These are phyloP conservation scores for Poteriospumella lacustris DNA, from an alignment of 108 stramenopile genomes.

Conservation along the genomic window DNA sequence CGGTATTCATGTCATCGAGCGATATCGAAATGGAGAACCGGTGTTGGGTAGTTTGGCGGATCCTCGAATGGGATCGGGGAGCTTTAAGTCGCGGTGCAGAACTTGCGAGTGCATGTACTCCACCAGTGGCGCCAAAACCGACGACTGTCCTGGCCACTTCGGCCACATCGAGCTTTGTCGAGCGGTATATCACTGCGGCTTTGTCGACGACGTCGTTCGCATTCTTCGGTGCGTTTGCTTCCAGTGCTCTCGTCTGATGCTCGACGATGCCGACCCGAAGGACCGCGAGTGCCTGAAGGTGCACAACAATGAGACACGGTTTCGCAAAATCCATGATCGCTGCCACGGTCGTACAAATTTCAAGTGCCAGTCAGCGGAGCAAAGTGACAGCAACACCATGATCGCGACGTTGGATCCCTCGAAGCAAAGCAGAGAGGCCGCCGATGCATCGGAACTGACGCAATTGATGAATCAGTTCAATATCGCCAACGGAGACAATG, in stretches of 20 bases:
- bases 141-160: slow-evolving; percentile 94
- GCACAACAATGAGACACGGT: not conserved
- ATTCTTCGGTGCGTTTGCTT: slow-evolving; percentile 88
- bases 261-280: slow-evolving; percentile 51
- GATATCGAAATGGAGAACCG: slow-evolving; percentile 68
- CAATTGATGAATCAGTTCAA: not conserved
- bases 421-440: too few relatives aligned
- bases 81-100: slow-evolving; percentile 41
- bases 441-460: not conserved
- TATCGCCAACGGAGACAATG: not conserved
- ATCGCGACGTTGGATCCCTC: not conserved
- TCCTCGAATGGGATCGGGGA: slow-evolving; percentile 77
- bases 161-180: slow-evolving; percentile 78
- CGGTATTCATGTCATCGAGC: slow-evolving; percentile 76
- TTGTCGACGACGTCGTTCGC: slow-evolving; percentile 76
- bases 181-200: slow-evolving; percentile 84
- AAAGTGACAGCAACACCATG: not conserved
- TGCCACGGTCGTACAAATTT: not conserved
- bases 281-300: not conserved
- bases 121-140: slow-evolving; percentile 45
- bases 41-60: slow-evolving; percentile 95
- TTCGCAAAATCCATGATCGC: not conserved
- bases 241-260: slow-evolving; percentile 73
- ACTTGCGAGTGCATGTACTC: slow-evolving; percentile 52
- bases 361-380: not conserved